Evolutionary conservation across 305 asterid species (phyloP), one percentile per base, ranked within the genome.

Genomic region (Fraxinus platypoda): DNA sequence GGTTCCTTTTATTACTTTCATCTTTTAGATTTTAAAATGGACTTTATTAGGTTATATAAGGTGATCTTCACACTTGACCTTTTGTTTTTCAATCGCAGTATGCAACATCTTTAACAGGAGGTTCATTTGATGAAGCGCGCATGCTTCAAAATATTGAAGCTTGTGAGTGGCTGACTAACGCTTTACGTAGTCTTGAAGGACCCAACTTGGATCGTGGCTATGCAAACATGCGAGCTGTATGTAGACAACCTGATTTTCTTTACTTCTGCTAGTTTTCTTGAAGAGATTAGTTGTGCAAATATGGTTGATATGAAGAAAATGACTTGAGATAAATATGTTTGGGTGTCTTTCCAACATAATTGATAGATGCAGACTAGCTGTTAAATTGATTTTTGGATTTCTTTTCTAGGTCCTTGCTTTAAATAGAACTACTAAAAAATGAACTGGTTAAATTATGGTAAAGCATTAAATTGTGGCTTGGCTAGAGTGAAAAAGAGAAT

Each of bases 141-240:
- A 95, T 95, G 98, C 94, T 92, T 88, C 95, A 94, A 86, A 94
- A 94, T 75, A 92, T 95, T 87, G 98, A 94, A 88, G 98, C 99
- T 71, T 95, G 98, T 78, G 99, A 95, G 85, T 95, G 99, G 99
- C 90, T 95, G 49, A 88, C 97, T 80, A 91, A 90, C 82, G 90
- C 97, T 78, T 82, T 95, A 84, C 88, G 83, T 80, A 89, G 86
- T 83, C 97, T 95, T 86, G 97, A 95, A 86, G 93, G 81, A 75
- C 97, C 99, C 84, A 90, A 89, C 80, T 86, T 94, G 95, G 98
- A 94, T 80, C 94, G 89, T 80, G 86, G 81, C 89, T 91, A 93
- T 87, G 93, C 90, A 78, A 91, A 89, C 87, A 90, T 91, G 91
- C 91, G 87, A 90, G 89, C 98, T 84, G 99, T 95, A 94, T 83